Base-by-base conservation (phyloP, 345 rosid species). In the Camelina laxa region DNA sequence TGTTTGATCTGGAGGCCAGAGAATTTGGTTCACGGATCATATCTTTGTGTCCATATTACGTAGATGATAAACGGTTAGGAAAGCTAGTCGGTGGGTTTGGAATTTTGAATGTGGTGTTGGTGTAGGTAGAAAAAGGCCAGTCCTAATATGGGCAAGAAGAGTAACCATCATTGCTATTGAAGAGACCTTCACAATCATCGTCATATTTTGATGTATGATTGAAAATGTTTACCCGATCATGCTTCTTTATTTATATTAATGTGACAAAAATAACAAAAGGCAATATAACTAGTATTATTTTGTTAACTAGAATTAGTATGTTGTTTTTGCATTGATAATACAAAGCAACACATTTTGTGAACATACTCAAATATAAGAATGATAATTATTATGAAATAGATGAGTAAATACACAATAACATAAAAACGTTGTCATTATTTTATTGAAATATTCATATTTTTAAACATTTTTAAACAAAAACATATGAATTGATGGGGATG, bases 121-220 rank as follows among this genome's bases (percentile, higher is more conserved):
- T 47, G 51, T n/a, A 47, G 7, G 7, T 14, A 42, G 1, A 19
- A n/a, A 53, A 9, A 48, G 60, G 1, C 53, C 27, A 14, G 45
- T 47, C 22, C 65, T 70, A 14, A 35, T 45, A 1, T 47, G 35
- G 22, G 22, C 66, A 33, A 45, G 57, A 0, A 69, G 9, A 20
- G 38, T 47, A 21, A 59, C 35, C 33, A 70, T 13, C 17, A 70
- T 35, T 70, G 49, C 36, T 70, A 59, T 22, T 21, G 65, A 47
- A 47, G 12, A 45, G 22, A 60, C 49, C 39, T 49, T 71, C 60
- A 71, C 39, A 9, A n/a, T 71, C 15, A 48, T 71, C 30, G 60
- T 60, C 51, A 60, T 71, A 9, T 71, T 45, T 22, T 50, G 19
- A 22, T 36, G 22, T 22, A 16, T 49, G 60, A 38, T 14, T 31